These are phyloP conservation scores for Zoysia matrella DNA, from an alignment of 202 grass and related monocot species.

Conservation along the genomic window DNA sequence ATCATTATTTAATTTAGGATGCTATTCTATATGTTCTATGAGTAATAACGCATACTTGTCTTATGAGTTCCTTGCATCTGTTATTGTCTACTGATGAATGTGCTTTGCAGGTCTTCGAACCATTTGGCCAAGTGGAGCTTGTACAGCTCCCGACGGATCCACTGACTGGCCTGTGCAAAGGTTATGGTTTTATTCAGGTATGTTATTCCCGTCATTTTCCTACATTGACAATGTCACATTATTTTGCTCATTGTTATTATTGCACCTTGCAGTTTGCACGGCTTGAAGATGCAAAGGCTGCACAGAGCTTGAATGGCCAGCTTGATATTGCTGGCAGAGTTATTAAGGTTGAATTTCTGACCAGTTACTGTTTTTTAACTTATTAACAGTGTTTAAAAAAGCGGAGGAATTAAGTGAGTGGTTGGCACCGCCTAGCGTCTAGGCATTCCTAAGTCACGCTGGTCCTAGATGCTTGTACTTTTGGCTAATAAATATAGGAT, in stretches of 20 bases:
- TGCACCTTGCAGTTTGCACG: slow-evolving; percentile 78
- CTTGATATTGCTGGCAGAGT: slow-evolving; percentile 79
- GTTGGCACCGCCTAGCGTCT: too few relatives aligned
- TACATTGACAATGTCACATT: neutral
- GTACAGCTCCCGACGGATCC: slow-evolving; percentile 80
- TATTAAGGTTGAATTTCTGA: slow-evolving; percentile 70
- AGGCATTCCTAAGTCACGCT: too few relatives aligned
- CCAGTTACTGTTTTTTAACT: slow-evolving; percentile 14
- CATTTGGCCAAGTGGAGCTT: slow-evolving; percentile 90
- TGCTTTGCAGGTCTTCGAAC: slow-evolving; percentile 70
- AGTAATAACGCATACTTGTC: neutral
- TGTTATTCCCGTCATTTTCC: slow-evolving; percentile 34
- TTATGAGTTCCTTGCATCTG: neutral
- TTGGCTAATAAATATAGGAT: too few relatives aligned
- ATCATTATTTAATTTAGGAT: slow-evolving; percentile 7
- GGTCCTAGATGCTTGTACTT: too few relatives aligned
- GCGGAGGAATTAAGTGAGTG: too few relatives aligned
- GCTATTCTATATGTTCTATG: neutral
- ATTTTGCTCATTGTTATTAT: slow-evolving; percentile 30
- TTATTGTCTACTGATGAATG: slow-evolving; percentile 31
- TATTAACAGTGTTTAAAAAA: too few relatives aligned
- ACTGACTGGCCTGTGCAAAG: slow-evolving; percentile 83
- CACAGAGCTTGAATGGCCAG: slow-evolving; percentile 62
- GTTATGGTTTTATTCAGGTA: slow-evolving; percentile 96
- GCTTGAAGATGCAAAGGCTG: slow-evolving; percentile 98